Percentiles rank a stretch among this genome's conserved stretches.
Evolutionary conservation across 495 filamentous ascomycete species (phyloP).

Genomic region (Durotheca rogersii): DNA sequence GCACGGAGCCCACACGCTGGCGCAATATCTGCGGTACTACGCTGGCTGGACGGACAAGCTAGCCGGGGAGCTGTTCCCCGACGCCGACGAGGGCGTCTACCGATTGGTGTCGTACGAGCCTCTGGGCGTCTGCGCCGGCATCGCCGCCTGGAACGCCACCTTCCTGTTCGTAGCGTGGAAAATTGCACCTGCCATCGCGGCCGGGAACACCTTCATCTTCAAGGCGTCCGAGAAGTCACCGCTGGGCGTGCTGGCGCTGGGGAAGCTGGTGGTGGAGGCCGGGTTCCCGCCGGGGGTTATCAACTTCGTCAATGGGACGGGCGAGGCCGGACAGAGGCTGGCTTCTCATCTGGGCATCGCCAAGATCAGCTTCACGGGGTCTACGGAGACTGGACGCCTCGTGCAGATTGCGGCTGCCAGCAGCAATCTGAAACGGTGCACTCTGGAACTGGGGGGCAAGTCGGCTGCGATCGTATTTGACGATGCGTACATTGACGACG

Average conservation of each 20-base stretch:
- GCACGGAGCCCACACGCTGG: background rate
- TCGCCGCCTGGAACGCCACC: conserved; percentile 43
- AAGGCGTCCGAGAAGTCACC: conserved; percentile 55
- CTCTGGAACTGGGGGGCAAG: conserved; percentile 82
- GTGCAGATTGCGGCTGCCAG: conserved; percentile 46
- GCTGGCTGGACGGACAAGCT: background rate
- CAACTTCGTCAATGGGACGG: conserved; percentile 58
- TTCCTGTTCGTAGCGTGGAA: conserved; percentile 54
- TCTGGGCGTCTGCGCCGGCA: conserved; percentile 37
- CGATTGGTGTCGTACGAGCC: conserved; percentile 18
- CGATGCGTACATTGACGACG: conserved; percentile 63
- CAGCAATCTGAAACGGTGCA: conserved; percentile 68
- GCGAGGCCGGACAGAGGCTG: conserved; percentile 54
- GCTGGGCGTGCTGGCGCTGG: conserved; percentile 55
- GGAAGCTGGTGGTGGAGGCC: conserved; percentile 52
- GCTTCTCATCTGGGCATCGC: conserved; percentile 53
- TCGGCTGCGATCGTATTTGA: conserved; percentile 68
- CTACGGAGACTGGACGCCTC: conserved; percentile 46
- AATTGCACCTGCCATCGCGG: conserved; percentile 50
- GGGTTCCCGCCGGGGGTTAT: conserved; percentile 61
- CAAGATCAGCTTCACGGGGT: conserved; percentile 61
- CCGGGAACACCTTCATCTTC: conserved; percentile 53
- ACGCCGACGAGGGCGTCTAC: background rate
- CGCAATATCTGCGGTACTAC: background rate
- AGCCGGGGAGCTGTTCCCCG: background rate